Percentiles rank a stretch among this genome's conserved stretches.
phyloP scores from a whole-genome alignment of 176 grass and related monocot genomes.

The barley (Hordeum vulgare) region MorexV3_pseudomolecules_assembly NC_058519.1:478746689-478747188 shows the following conservation, averaged over 20 bases:
- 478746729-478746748: conserved; percentile 25
- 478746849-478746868: conserved; percentile 17
- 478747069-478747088: background rate
- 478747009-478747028: conserved; percentile 68
- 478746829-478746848: conserved; percentile 23
- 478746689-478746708: conserved; percentile 28
- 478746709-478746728: conserved; percentile 12
- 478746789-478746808: conserved; percentile 26
- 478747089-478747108: conserved; percentile 2
- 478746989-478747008: conserved; percentile 51
- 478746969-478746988: conserved; percentile 63
- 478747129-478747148: background rate
- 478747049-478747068: conserved; percentile 59
- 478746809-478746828: conserved; percentile 38
- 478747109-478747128: background rate
- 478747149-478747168: background rate
- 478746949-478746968: conserved; percentile 56
- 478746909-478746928: conserved; percentile 27
- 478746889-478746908: conserved; percentile 19
- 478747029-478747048: conserved; percentile 32
- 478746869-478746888: conserved; percentile 10
- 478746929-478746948: conserved; percentile 27
- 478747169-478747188: background rate
- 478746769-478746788: conserved; percentile 23
- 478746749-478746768: background rate